A percentile compares a stretch with the other conserved stretches of the same genome.
Evolutionary conservation across 495 filamentous ascomycete species (phyloP).

Genomic region (Aspergillus taichungensis): DNA sequence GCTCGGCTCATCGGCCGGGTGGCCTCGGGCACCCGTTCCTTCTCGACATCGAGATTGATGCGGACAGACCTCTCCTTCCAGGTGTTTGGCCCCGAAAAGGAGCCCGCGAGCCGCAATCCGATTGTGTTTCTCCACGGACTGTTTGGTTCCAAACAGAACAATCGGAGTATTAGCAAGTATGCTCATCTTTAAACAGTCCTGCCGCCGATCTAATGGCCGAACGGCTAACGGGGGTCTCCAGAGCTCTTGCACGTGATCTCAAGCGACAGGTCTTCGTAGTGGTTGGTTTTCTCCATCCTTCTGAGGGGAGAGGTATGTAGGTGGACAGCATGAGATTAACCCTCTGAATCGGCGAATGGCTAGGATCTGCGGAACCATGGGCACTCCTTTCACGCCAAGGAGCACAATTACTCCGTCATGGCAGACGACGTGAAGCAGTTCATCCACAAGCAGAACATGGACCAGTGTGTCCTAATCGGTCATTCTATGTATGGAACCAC

Average conservation of each 20-base stretch:
- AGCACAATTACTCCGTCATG: conserved; percentile 79
- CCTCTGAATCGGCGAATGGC: neutral
- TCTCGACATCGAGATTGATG: conserved; percentile 26
- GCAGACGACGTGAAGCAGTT: conserved; percentile 81
- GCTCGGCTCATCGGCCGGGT: conserved; percentile 12
- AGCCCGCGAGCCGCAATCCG: conserved; percentile 40
- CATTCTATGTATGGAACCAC: conserved; percentile 73
- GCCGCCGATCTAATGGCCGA: no score
- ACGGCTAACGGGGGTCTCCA: conserved; percentile 27
- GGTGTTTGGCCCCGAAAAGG: conserved; percentile 32
- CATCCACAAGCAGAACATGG: conserved; percentile 62
- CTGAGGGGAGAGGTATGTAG: no score
- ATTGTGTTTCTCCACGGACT: conserved; percentile 89
- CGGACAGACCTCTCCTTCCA: conserved; percentile 32
- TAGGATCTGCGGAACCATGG: conserved; percentile 95
- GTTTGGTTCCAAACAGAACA: conserved; percentile 95
- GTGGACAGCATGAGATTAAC: no score
- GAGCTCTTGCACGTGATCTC: conserved; percentile 74
- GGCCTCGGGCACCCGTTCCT: conserved; percentile 17
- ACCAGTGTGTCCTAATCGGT: conserved; percentile 69
- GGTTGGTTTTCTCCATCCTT: conserved; percentile 38
- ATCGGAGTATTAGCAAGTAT: conserved; percentile 93
- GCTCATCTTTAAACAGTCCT: no score
- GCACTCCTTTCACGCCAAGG: conserved; percentile 66
- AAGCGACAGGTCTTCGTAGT: conserved; percentile 75